A percentile compares a stretch with the other conserved stretches of the same genome.
These are phyloP conservation scores for Mortierella sp. DNA, from an alignment of 371 early-diverging fungal genomes.

Conservation along the genomic window DNA sequence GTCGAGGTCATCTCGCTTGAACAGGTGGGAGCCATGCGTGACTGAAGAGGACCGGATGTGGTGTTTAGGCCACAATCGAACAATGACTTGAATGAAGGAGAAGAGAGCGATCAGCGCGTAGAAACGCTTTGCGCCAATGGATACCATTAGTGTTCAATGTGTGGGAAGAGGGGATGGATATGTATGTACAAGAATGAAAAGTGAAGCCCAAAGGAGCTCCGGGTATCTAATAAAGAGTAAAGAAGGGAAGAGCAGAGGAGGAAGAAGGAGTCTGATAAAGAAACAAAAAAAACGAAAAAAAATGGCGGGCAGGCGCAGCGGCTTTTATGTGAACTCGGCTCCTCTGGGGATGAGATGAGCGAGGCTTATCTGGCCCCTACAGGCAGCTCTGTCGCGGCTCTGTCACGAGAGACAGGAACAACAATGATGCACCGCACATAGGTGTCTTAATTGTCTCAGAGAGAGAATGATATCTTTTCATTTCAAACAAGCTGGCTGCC, in stretches of 20 bases:
- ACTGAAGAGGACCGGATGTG: neutral
- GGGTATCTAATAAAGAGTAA: neutral
- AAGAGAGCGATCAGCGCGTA: slow-evolving; percentile 31
- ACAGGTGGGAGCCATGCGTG: slow-evolving; percentile 1
- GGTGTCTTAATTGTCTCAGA: neutral
- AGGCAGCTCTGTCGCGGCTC: neutral
- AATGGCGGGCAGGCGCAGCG: neutral
- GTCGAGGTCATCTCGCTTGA: slow-evolving; percentile 23
- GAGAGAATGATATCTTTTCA: neutral
- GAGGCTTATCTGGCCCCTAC: neutral
- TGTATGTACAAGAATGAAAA: neutral
- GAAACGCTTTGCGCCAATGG: slow-evolving; percentile 22
- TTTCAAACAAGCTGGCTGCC: neutral
- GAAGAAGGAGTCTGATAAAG: neutral
- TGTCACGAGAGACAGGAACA: slow-evolving; percentile 23
- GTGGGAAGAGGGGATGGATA: neutral
- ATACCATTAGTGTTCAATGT: slow-evolving; percentile 5
- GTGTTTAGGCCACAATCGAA: slow-evolving; percentile 23
- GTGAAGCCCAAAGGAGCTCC: neutral
- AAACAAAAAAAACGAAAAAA: slow-evolving; percentile 1
- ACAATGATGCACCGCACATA: slow-evolving; percentile 2
- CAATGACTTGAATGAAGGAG: slow-evolving; percentile 31
- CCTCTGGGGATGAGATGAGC: neutral
- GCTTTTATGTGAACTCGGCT: slow-evolving; percentile 8
- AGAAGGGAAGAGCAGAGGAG: neutral